Percentiles rank a stretch among this genome's conserved stretches.
phyloP scores from a whole-genome alignment of 2,329 filamentous ascomycete genomes.

The Sarocladium oryzae region DNA sequence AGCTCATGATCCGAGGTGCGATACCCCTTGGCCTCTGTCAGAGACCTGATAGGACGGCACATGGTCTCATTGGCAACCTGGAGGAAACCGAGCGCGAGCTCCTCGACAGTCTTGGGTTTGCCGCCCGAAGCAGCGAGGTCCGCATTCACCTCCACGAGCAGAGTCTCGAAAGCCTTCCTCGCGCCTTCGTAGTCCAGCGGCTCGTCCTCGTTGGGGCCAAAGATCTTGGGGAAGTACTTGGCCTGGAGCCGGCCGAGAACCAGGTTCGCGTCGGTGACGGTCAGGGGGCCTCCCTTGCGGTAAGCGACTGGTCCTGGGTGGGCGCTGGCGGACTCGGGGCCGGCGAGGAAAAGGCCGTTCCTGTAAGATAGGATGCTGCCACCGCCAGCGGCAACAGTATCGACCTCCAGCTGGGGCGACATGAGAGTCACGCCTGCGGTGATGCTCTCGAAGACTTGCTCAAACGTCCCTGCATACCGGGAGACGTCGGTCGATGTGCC shows the following conservation, averaged over 20 bases:
- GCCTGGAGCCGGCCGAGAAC: constrained; percentile 78
- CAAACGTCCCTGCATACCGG: constrained; percentile 66
- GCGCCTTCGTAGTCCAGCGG: constrained; percentile 71
- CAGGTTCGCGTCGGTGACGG: constrained; percentile 86
- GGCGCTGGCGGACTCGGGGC: constrained; percentile 81
- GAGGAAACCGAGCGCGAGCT: constrained; percentile 83
- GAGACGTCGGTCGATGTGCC: constrained; percentile 90
- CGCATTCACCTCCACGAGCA: constrained; percentile 70
- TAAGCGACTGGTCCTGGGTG: constrained; percentile 89
- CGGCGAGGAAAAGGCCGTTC: constrained; percentile 85
- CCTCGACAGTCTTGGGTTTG: constrained; percentile 51
- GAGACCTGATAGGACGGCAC: constrained; percentile 80
- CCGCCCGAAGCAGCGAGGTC: constrained; percentile 34
- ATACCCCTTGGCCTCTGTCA: constrained; percentile 87
- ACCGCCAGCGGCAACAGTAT: constrained; percentile 70
- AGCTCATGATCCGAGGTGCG: constrained; percentile 83
- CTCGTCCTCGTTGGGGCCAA: constrained; percentile 81
- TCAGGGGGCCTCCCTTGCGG: constrained; percentile 78
- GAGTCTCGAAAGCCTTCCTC: constrained; percentile 64
- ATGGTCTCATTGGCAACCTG: constrained; percentile 91
- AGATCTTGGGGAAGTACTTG: constrained; percentile 92
- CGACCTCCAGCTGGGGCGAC: constrained; percentile 87
- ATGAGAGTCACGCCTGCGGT: constrained; percentile 92
- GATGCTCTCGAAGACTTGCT: constrained; percentile 91
- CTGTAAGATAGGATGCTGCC: constrained; percentile 19